Conservation (phyloP, 805 yeast species). For the Zygosaccharomyces siamensis region DNA sequence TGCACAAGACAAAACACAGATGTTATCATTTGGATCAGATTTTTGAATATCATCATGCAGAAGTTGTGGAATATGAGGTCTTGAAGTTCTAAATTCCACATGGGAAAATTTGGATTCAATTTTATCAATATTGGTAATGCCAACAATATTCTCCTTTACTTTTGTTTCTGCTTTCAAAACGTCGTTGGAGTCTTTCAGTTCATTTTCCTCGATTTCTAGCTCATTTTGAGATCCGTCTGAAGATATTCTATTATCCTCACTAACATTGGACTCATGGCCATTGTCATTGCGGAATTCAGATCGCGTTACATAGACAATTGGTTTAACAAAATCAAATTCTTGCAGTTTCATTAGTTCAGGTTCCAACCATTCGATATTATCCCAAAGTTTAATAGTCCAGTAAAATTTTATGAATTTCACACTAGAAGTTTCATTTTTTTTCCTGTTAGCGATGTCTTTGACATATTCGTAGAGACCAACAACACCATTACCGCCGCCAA, state of each 20-base stretch:
- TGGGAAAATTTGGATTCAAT: constrained; percentile 27
- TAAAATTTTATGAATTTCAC: constrained; percentile 40
- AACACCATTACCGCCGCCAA: constrained; percentile 53
- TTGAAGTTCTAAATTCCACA: constrained; percentile 40
- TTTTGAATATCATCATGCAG: constrained; percentile 38
- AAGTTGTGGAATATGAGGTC: constrained; percentile 42
- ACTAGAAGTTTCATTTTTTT: constrained; percentile 15
- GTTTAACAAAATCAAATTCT: constrained; percentile 17
- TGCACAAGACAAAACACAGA: constrained; percentile 53
- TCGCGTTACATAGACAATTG: constrained; percentile 55
- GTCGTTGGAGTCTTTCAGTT: constrained; percentile 8
- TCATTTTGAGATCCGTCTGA: constrained; percentile 1
- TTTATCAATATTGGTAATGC: not conserved
- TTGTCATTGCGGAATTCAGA: constrained; percentile 16
- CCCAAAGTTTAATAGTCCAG: constrained; percentile 59
- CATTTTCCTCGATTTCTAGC: not conserved
- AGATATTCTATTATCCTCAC: not conserved
- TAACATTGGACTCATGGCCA: constrained; percentile 9
- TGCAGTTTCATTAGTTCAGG: constrained; percentile 36
- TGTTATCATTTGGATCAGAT: constrained; percentile 36
- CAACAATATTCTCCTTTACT: constrained; percentile 6
- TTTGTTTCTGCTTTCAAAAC: not conserved
- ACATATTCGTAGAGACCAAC: constrained; percentile 46
- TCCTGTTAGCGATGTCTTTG: constrained; percentile 19
- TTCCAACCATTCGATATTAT: constrained; percentile 46